Conservation (phyloP, 257 asterid species). For the Gentiana dahurica region DNA sequence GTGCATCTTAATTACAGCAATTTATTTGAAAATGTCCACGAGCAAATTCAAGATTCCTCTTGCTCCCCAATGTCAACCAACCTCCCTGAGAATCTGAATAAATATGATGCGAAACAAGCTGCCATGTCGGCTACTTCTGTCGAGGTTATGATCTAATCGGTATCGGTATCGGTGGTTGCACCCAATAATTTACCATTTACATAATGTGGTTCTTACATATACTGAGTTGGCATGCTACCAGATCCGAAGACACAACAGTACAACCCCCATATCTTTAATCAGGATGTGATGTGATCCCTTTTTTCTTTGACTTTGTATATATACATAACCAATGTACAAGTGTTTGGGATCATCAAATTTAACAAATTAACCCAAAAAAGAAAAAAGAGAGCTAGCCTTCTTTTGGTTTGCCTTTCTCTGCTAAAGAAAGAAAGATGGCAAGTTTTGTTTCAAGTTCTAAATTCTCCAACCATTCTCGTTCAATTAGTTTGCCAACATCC, state of each 20-base stretch:
- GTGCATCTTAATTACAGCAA: background rate
- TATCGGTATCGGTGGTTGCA: background rate
- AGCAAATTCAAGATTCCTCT: background rate
- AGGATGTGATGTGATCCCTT: background rate
- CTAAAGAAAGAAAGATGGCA: background rate
- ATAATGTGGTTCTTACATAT: background rate
- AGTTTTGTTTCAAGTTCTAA: background rate
- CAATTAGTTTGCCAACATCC: conserved; percentile 19
- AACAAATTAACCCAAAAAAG: no score
- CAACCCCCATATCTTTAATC: no score
- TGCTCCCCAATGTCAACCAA: background rate
- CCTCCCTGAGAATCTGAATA: background rate
- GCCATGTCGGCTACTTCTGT: background rate
- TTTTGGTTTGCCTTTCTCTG: background rate
- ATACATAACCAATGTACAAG: no score
- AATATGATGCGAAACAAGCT: background rate
- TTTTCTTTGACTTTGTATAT: background rate
- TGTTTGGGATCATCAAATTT: no score
- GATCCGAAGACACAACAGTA: no score
- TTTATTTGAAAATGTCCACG: background rate
- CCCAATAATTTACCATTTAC: background rate
- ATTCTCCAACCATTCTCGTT: conserved; percentile 11
- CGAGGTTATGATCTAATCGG: background rate
- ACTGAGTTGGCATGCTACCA: no score
- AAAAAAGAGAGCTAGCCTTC: no score